These are phyloP conservation scores for Graphium sp. DNA, from an alignment of 2,329 filamentous ascomycete genomes.

Conservation along the genomic window DNA sequence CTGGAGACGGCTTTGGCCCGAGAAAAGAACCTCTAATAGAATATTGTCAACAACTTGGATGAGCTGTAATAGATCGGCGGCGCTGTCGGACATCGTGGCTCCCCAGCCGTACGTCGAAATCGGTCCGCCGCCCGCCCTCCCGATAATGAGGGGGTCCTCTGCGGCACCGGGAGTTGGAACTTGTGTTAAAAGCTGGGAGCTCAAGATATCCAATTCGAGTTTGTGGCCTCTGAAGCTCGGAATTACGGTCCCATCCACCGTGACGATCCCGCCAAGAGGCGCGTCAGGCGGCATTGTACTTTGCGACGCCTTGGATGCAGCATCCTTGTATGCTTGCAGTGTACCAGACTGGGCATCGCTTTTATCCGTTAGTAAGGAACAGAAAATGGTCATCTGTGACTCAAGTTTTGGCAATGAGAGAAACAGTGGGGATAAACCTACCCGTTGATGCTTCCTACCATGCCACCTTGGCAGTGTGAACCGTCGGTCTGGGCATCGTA, in stretches of 20 bases:
- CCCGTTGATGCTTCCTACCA: constrained; percentile 29
- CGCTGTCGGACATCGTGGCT: constrained; percentile 11
- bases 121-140: constrained; percentile 16
- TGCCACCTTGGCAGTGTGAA: constrained; percentile 21
- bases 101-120: constrained; percentile 16
- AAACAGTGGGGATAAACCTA: neutral
- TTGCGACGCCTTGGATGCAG: constrained; percentile 14
- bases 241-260: constrained; percentile 15
- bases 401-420: neutral
- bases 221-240: too few relatives aligned
- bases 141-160: constrained; percentile 11
- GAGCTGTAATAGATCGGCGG: constrained; percentile 10
- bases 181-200: too few relatives aligned
- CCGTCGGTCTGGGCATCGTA: constrained; percentile 17
- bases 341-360: too few relatives aligned
- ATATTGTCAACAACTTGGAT: constrained; percentile 16
- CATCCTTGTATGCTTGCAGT: constrained; percentile 16
- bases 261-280: constrained; percentile 16
- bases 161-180: constrained; percentile 10
- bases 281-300: constrained; percentile 16
- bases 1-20: constrained; percentile 12
- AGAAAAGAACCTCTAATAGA: constrained; percentile 13
- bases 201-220: too few relatives aligned
- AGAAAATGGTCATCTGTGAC: constrained; percentile 2
- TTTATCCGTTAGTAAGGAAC: constrained; percentile 13